These are phyloP conservation scores for Amyloporia xantha DNA, from an alignment of 768 basidiomycete species.

Conservation along the genomic window DNA sequence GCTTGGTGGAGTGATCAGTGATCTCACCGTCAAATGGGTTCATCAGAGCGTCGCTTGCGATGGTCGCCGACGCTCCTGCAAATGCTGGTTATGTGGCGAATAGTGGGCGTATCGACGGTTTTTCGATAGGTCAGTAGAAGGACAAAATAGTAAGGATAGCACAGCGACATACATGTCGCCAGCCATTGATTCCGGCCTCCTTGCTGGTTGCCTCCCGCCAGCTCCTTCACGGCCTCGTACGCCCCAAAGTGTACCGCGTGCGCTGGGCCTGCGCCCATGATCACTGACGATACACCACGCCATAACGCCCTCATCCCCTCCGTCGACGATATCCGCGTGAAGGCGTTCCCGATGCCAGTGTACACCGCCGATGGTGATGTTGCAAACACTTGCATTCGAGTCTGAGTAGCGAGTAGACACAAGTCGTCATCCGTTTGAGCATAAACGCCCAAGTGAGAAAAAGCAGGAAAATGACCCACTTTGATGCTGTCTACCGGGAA, in stretches of 20 bases:
- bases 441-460: neutral
- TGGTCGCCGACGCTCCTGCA: slow-evolving; percentile 92
- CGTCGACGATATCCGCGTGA: slow-evolving; percentile 87
- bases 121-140: too few species aligned
- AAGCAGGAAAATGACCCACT: slow-evolving; percentile 39
- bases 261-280: slow-evolving; percentile 94
- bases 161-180: slow-evolving; percentile 80
- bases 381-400: slow-evolving; percentile 97
- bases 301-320: slow-evolving; percentile 90
- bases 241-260: slow-evolving; percentile 98
- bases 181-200: slow-evolving; percentile 68
- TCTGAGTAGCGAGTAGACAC: slow-evolving; percentile 41
- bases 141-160: too few species aligned
- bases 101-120: too few species aligned
- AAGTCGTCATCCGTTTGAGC: neutral
- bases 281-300: slow-evolving; percentile 95
- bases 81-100: slow-evolving; percentile 44
- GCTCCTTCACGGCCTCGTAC: slow-evolving; percentile 91
- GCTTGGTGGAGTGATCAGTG: neutral
- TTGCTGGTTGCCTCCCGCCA: slow-evolving; percentile 77
- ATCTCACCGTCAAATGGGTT: slow-evolving; percentile 95
- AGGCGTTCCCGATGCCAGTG: slow-evolving; percentile 85
- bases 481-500: slow-evolving; percentile 98
- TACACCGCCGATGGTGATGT: slow-evolving; percentile 82
- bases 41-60: slow-evolving; percentile 96